Evolutionary conservation across 495 filamentous ascomycete species (phyloP).

Genomic region (Alectoria sarmentosa): DNA sequence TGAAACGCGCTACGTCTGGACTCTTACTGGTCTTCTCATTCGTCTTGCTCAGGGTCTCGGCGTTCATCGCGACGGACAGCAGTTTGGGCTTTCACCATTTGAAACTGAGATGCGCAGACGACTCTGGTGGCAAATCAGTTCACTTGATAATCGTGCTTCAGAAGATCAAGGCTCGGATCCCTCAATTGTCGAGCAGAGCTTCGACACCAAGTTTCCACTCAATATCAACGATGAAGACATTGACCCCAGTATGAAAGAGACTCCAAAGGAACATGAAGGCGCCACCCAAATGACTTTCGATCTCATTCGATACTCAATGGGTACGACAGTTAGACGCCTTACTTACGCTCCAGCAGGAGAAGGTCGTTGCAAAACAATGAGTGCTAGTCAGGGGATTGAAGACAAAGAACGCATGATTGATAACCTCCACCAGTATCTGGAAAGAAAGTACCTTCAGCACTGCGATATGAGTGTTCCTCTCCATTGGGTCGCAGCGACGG

Average conservation of each 20-base stretch:
- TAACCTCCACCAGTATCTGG: conserved; percentile 36
- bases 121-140: conserved; percentile 65
- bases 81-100: conserved; percentile 56
- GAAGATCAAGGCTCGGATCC: conserved; percentile 72
- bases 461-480: conserved; percentile 32
- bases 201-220: conserved; percentile 61
- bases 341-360: conserved; percentile 26
- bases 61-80: conserved; percentile 49
- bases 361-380: conserved; percentile 23
- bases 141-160: conserved; percentile 58
- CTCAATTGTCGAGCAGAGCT: conserved; percentile 53
- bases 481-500: conserved; percentile 39
- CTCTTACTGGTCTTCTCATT: conserved; percentile 39
- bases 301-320: conserved; percentile 49
- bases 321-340: conserved; percentile 31
- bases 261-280: conserved; percentile 50
- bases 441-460: conserved; percentile 40
- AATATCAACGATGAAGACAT: conserved; percentile 78
- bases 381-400: conserved; percentile 31
- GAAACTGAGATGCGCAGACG: conserved; percentile 61
- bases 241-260: conserved; percentile 47
- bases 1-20: conserved; percentile 39
- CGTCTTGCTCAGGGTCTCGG: conserved; percentile 40
- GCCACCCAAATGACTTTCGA: conserved; percentile 75
- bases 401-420: conserved; percentile 40